Conservation (phyloP, 139 green algal species). For the Tetraselmis chui region DNA sequence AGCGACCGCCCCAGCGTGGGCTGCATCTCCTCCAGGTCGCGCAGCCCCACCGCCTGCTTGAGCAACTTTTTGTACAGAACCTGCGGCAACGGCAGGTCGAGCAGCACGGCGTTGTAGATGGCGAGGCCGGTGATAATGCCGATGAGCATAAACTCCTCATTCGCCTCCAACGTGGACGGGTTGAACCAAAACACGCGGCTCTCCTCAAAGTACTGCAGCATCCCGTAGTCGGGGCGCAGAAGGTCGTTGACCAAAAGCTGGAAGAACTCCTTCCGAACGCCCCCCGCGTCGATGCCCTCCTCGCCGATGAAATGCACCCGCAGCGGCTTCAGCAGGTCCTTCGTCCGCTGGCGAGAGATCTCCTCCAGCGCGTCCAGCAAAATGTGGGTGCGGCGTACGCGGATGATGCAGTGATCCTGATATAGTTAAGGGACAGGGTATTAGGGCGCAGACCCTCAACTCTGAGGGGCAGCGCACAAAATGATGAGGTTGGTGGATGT, state of each 20-base stretch:
- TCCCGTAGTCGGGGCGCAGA: conserved; percentile 79
- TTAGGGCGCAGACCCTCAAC: no score
- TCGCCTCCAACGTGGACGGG: conserved; percentile 45
- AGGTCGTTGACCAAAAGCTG: conserved; percentile 83
- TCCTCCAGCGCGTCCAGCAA: conserved; percentile 75
- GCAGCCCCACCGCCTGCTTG: conserved; percentile 54
- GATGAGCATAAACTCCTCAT: conserved; percentile 77
- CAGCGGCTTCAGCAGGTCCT: conserved; percentile 89
- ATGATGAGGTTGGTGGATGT: conserved; percentile 14
- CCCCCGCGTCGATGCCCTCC: conserved; percentile 86
- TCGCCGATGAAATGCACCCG: conserved; percentile 94
- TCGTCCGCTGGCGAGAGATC: conserved; percentile 62
- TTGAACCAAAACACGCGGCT: conserved; percentile 36
- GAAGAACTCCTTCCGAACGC: conserved; percentile 94
- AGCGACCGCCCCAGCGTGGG: conserved; percentile 63
- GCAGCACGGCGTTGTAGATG: conserved; percentile 91
- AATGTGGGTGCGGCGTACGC: conserved; percentile 76
- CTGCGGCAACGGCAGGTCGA: conserved; percentile 82
- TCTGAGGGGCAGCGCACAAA: no score
- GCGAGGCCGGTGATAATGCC: conserved; percentile 81
- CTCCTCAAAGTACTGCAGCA: conserved; percentile 55
- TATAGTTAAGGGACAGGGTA: conserved; percentile 65
- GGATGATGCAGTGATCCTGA: conserved; percentile 86
- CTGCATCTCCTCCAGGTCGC: conserved; percentile 85
- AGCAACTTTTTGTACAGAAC: conserved; percentile 88